These are phyloP conservation scores for Candida sphagnicola DNA, from an alignment of 805 yeast genomes.

Conservation along the genomic window DNA sequence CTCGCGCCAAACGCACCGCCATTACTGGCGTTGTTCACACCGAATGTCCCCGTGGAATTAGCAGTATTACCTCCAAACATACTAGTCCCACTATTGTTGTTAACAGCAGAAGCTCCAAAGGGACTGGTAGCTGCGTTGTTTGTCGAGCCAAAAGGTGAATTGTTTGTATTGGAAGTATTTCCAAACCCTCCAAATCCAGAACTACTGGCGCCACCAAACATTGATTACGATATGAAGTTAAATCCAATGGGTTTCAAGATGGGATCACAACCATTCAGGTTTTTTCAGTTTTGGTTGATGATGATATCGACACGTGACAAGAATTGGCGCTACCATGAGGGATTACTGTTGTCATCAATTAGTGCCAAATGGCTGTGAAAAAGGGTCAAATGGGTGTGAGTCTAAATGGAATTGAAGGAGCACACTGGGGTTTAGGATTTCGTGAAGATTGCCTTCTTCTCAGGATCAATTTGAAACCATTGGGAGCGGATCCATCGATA, in stretches of 20 bases:
- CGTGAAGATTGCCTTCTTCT: too few relatives aligned
- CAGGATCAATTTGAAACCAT: too few relatives aligned
- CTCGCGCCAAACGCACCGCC: conserved; percentile 11
- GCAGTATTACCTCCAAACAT: conserved; percentile 19
- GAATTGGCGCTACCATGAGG: neutral
- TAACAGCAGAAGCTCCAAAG: conserved; percentile 15
- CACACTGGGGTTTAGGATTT: too few relatives aligned
- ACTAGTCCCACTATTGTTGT: conserved; percentile 17
- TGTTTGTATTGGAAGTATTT: conserved; percentile 17
- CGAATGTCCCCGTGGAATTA: conserved; percentile 15
- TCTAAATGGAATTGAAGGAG: too few relatives aligned
- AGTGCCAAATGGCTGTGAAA: too few relatives aligned
- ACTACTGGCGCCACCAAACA: conserved; percentile 48
- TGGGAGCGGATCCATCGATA: too few relatives aligned
- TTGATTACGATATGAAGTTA: conserved; percentile 34
- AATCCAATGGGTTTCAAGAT: conserved; percentile 10
- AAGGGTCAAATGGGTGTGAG: too few relatives aligned
- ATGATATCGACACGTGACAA: neutral
- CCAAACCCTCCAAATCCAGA: conserved; percentile 12
- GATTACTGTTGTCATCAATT: too few relatives aligned
- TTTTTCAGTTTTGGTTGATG: neutral
- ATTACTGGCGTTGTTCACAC: conserved; percentile 9
- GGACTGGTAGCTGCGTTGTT: conserved; percentile 16
- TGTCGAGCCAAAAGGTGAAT: conserved; percentile 34
- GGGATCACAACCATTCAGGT: too few relatives aligned